These are phyloP conservation scores for Hymenoscyphus infarciens DNA, from an alignment of 2,329 filamentous ascomycete genomes.

Conservation along the genomic window DNA sequence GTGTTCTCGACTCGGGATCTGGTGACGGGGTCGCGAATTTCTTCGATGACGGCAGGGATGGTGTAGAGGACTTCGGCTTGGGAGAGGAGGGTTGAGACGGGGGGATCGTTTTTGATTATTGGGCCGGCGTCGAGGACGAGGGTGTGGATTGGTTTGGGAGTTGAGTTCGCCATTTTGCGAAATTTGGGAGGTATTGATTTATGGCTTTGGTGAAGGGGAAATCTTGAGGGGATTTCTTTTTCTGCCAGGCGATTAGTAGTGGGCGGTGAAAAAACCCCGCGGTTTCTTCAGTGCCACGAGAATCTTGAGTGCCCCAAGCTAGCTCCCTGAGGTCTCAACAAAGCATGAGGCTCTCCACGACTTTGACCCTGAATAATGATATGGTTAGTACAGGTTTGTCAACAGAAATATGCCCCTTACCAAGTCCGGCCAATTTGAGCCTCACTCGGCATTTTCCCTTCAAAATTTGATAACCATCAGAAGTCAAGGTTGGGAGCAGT, in stretches of 20 bases:
- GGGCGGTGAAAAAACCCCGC: constrained; percentile 4
- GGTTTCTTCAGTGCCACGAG: no score
- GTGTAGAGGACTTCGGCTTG: constrained; percentile 77
- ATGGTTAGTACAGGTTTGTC: no score
- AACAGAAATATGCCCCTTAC: no score
- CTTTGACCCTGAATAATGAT: no score
- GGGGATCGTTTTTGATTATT: constrained; percentile 87
- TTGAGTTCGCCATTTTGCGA: constrained; percentile 28
- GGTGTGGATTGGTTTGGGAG: constrained; percentile 68
- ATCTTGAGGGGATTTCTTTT: neutral
- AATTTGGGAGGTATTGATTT: neutral
- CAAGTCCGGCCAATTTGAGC: no score
- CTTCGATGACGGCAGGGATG: constrained; percentile 77
- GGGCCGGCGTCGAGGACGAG: constrained; percentile 89
- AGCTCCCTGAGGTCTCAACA: no score
- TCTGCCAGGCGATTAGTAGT: neutral
- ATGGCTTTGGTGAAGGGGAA: no score
- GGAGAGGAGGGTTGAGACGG: constrained; percentile 75
- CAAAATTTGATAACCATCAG: no score
- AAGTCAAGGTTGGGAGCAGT: no score
- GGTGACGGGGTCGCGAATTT: constrained; percentile 83
- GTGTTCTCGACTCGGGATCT: constrained; percentile 78
- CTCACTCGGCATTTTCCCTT: no score
- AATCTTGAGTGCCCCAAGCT: no score
- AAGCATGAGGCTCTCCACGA: neutral